Evolutionary conservation across 2,329 filamentous ascomycete genomes (phyloP), one percentile per base, ranked within the genome.

Genomic region (Clonostachys rhizophaga): DNA sequence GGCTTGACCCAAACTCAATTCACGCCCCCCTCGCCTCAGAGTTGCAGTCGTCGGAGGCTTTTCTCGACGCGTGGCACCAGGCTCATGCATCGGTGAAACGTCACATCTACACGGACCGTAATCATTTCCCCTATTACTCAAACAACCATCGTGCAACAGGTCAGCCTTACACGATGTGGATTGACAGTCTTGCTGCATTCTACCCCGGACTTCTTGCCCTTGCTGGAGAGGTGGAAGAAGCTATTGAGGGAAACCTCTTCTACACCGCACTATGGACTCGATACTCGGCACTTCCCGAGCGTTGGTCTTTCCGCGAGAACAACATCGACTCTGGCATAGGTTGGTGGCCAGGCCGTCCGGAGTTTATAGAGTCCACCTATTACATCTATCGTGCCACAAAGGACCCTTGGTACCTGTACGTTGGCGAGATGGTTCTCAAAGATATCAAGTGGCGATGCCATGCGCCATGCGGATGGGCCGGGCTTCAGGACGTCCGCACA

Each of bases 331-430:
- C 86, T 16, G 89, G 90, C 10, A 80, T 97, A 24, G 83, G 86
- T 11, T 97, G 94, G 90, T 99, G 95, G 88, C 90, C 90, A 11
- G 89, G 95, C 18, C 83, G 94, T 20, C 94, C 94, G 6, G 94
- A 99, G 64, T 97, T 97, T 61, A 91, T 96, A 55, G 94, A 99
- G 67, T 96, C 91, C 2, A 96, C 89, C 0, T 99, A 95, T 68
- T 89, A 97, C 60, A 74, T 99, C n/a, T 97, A 95, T 63, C 86
- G 88, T 44, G 91, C 92, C 3, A 97, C 94, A 1, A 81, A 86
- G 56, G 94, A 99, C 63, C 91, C 91, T 0, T 99, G 92, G 91
- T 97, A 96, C 66, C 74, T 97, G 5, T 86, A 96, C 61, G 88
- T 95, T 17, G 94, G 91, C 30, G 94, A 99, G 65, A 99, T 99